Evolutionary conservation across 306 rosid genomes (phyloP), one percentile per base, ranked within the genome.

Genomic region (Fagus sylvatica): DNA sequence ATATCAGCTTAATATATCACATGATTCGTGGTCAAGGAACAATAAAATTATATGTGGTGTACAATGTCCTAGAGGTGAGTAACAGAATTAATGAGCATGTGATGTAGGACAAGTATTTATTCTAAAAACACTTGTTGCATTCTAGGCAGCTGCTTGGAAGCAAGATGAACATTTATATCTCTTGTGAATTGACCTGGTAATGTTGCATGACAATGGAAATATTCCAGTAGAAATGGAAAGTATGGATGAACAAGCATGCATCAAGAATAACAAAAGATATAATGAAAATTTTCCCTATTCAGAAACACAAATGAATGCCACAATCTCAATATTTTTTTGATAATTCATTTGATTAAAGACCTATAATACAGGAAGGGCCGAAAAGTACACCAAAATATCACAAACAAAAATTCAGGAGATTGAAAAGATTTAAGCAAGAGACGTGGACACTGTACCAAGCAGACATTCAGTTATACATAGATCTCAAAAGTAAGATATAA

Each of bases 1-100:
- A 95, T 83, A 95, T 95, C 90, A 95, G 98, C 86, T 91, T 95
- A 86, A 95, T 95, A 83, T 95, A 95, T 90, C 99, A 95, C 89
- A 95, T 95, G 96, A 95, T 95, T 75, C 98, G 98, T 42, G 98
- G 99, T 86, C 96, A 95, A 86, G 98, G 99, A 84, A 95, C 98
- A 76, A 85, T 95, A 80, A 95, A 95, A 86, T 62, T 95, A 43
- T 95, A 95, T 64, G 98, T 93, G 79, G 99, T 95, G 76, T 95
- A 95, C 90, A 95, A 95, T 83, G 91, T 95, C 74, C 82, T 93
- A 87, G 98, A 95, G 97, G 99, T 95, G 68, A 86, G 87, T 87
- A 49, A 83, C 76, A 61, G 68, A 74, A 73, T 66, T 72, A 67
- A 70, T 57, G 40, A 73, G 70, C 66, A 36, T 48, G 67, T 62